These are phyloP conservation scores for Gracilaria vermiculophylla DNA, from an alignment of 23 red algal species.

Conservation along the genomic window DNA sequence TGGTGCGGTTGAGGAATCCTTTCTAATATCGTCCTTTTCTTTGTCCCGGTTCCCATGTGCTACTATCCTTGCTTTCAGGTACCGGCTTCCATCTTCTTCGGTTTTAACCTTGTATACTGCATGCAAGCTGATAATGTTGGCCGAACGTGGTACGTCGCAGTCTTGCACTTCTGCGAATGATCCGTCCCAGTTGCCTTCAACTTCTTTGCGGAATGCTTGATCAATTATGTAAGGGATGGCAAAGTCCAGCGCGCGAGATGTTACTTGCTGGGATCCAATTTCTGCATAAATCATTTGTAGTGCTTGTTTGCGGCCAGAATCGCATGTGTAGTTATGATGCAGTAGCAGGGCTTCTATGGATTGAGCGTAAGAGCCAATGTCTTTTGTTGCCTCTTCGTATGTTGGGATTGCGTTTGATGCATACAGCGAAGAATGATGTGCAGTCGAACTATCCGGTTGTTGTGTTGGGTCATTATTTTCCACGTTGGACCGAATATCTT, in stretches of 20 bases:
- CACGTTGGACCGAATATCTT: too few species aligned
- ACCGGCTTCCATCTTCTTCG: neutral
- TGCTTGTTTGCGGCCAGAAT: neutral
- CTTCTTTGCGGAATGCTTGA: neutral
- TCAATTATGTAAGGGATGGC: neutral
- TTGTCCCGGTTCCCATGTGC: constrained; percentile 17
- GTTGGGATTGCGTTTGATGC: too few species aligned
- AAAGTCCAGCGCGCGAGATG: neutral
- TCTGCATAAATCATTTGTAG: neutral
- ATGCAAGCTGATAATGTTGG: constrained; percentile 1
- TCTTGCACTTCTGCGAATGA: neutral
- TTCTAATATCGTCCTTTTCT: constrained; percentile 13
- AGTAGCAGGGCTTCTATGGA: too few species aligned
- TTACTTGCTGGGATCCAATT: neutral
- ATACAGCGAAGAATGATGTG: too few species aligned
- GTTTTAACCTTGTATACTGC: constrained; percentile 26
- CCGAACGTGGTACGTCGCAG: neutral
- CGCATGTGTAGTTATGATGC: too few species aligned
- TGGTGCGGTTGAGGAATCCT: neutral
- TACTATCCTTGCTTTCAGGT: neutral
- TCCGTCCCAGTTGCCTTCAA: neutral
- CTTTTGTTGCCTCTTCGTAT: too few species aligned
- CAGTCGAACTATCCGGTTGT: too few species aligned
- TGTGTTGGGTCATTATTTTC: too few species aligned
- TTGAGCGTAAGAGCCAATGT: too few species aligned